A percentile compares a stretch with the other conserved stretches of the same genome.
Evolutionary conservation across 495 filamentous ascomycete species (phyloP).

Genomic region (Aspergillus olivimuriae): DNA sequence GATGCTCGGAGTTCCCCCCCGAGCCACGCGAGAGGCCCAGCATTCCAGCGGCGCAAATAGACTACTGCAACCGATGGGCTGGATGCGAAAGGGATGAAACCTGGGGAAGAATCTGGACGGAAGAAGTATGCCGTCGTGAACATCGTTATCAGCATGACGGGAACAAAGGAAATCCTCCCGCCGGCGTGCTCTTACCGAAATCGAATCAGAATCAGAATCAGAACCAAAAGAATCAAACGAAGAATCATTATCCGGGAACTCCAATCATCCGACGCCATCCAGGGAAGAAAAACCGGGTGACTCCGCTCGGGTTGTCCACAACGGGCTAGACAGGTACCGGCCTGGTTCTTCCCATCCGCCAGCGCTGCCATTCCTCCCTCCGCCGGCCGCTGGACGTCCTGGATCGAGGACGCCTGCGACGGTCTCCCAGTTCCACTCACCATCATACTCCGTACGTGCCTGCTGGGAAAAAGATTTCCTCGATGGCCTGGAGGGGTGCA

Average conservation of each 20-base stretch:
- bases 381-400: too few species aligned
- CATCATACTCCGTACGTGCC: too few species aligned
- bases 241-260: neutral
- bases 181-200: too few species aligned
- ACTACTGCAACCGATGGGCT: neutral
- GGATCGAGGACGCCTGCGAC: too few species aligned
- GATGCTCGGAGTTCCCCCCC: slow-evolving; percentile 4
- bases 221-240: slow-evolving; percentile 1
- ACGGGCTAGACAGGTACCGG: slow-evolving; percentile 12
- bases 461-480: too few species aligned
- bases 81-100: neutral
- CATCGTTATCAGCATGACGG: neutral
- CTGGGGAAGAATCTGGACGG: neutral
- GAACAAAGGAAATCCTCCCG: neutral
- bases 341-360: neutral
- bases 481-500: too few species aligned
- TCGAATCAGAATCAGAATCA: neutral
- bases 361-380: too few species aligned
- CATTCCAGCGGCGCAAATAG: neutral
- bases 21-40: slow-evolving; percentile 7
- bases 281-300: neutral
- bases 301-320: slow-evolving; percentile 13
- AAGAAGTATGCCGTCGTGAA: neutral
- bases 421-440: too few species aligned
- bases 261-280: neutral